phyloP scores from a whole-genome alignment of 495 filamentous ascomycete genomes.

The Mytilinidion resinicola region DNA sequence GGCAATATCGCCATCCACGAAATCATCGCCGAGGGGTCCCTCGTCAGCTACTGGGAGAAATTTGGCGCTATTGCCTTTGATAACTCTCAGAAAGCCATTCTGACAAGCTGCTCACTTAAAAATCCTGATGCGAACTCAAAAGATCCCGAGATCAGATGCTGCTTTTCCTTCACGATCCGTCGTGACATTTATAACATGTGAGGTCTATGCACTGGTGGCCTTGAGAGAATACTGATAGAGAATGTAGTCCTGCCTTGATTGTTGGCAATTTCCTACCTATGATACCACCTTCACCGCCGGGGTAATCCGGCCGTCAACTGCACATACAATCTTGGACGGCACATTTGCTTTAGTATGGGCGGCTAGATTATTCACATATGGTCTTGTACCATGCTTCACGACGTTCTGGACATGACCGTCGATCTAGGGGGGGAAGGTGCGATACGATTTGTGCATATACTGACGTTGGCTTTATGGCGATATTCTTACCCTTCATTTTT shows the following conservation, averaged over 20 bases:
- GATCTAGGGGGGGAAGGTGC: too few species aligned
- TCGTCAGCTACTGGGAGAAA: slow-evolving; percentile 98
- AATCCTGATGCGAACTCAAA: slow-evolving; percentile 68
- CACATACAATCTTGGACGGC: neutral
- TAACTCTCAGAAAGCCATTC: slow-evolving; percentile 87
- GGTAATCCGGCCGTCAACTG: neutral
- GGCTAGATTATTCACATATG: slow-evolving; percentile 1
- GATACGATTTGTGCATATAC: slow-evolving; percentile 4
- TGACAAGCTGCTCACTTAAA: slow-evolving; percentile 89
- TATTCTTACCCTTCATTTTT: too few species aligned
- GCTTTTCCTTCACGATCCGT: slow-evolving; percentile 94
- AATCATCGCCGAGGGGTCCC: slow-evolving; percentile 85
- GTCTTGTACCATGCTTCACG: neutral
- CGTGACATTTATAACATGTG: slow-evolving; percentile 96
- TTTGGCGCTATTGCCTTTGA: slow-evolving; percentile 99
- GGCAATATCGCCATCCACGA: slow-evolving; percentile 94
- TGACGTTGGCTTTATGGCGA: too few species aligned
- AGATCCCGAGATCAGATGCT: slow-evolving; percentile 76
- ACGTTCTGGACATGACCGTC: too few species aligned
- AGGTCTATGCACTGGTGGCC: slow-evolving; percentile 36
- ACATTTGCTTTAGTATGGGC: neutral
- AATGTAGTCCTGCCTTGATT: slow-evolving; percentile 76
- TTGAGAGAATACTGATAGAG: neutral
- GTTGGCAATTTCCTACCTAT: slow-evolving; percentile 89
- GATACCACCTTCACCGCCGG: slow-evolving; percentile 2